Percentiles rank a stretch among this genome's conserved stretches.
phyloP scores from a whole-genome alignment of 257 asterid species.

The Nicotiana tomentosiformis region DNA sequence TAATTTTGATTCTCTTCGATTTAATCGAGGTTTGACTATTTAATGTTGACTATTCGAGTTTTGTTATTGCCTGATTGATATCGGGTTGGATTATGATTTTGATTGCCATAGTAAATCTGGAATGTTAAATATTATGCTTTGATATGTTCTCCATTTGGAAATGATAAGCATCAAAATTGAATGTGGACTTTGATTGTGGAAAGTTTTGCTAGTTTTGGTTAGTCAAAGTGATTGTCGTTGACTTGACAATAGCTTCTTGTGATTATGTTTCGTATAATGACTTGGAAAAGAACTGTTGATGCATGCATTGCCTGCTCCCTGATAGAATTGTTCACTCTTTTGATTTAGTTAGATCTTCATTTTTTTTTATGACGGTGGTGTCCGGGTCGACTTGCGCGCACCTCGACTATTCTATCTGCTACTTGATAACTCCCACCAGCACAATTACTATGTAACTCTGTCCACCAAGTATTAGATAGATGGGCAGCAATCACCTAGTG shows the following conservation, averaged over 20 bases:
- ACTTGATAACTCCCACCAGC: too few species aligned
- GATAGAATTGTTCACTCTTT: neutral
- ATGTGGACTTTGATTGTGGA: neutral
- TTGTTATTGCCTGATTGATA: neutral
- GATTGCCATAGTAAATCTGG: neutral
- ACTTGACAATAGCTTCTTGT: neutral
- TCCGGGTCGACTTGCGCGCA: too few species aligned
- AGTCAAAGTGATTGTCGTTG: neutral
- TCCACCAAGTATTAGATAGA: too few species aligned
- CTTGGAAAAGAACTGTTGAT: neutral
- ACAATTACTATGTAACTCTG: too few species aligned
- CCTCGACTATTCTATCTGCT: too few species aligned
- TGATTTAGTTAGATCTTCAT: neutral
- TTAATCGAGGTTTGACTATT: neutral
- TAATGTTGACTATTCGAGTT: neutral
- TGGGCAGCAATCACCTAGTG: too few species aligned
- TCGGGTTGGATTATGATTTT: neutral
- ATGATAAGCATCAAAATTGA: neutral
- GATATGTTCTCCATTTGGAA: constrained; percentile 4
- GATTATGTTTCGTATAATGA: neutral
- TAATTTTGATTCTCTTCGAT: neutral
- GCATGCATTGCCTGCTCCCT: neutral
- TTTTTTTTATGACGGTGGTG: too few species aligned
- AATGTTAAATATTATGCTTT: neutral
- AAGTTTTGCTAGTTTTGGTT: neutral